Evolutionary conservation across 495 filamentous ascomycete species (phyloP).

Genomic region (Delitschia confertaspora): DNA sequence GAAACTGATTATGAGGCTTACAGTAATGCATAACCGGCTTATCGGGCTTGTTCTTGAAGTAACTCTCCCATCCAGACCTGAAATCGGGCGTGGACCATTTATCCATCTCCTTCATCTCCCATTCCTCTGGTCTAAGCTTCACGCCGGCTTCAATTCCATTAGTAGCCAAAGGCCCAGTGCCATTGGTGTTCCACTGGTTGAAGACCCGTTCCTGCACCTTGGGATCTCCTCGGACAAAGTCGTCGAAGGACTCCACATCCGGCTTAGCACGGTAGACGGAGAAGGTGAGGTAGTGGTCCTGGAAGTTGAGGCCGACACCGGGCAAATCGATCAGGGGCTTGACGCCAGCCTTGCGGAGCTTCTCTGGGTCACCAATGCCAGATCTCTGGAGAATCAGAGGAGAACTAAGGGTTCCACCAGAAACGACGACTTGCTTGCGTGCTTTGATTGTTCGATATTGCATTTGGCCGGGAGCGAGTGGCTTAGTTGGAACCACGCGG

Average conservation of each 20-base stretch:
- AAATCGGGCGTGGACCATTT: constrained; percentile 50
- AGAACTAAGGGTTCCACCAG: constrained; percentile 70
- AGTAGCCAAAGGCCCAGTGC: constrained; percentile 70
- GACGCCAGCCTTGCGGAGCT: constrained; percentile 60
- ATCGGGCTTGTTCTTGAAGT: constrained; percentile 79
- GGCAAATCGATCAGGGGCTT: constrained; percentile 66
- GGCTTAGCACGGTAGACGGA: constrained; percentile 68
- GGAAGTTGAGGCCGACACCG: constrained; percentile 74
- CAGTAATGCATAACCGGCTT: constrained; percentile 74
- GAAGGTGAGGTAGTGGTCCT: constrained; percentile 79
- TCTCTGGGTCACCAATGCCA: constrained; percentile 63
- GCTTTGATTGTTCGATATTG: constrained; percentile 43
- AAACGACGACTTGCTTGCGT: constrained; percentile 69
- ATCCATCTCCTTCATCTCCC: constrained; percentile 59
- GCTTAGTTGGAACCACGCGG: constrained; percentile 33
- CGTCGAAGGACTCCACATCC: constrained; percentile 68
- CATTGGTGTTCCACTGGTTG: constrained; percentile 70
- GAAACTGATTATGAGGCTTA: constrained; percentile 9
- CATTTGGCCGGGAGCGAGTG: constrained; percentile 38
- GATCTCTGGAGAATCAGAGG: constrained; percentile 71
- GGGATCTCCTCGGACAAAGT: constrained; percentile 67
- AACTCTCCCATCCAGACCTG: constrained; percentile 61
- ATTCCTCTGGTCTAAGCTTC: constrained; percentile 63
- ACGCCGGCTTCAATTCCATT: constrained; percentile 81
- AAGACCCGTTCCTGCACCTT: constrained; percentile 43